Evolutionary conservation across 2,329 filamentous ascomycete genomes (phyloP).

Genomic region (Macrophomina pseudophaseolina): DNA sequence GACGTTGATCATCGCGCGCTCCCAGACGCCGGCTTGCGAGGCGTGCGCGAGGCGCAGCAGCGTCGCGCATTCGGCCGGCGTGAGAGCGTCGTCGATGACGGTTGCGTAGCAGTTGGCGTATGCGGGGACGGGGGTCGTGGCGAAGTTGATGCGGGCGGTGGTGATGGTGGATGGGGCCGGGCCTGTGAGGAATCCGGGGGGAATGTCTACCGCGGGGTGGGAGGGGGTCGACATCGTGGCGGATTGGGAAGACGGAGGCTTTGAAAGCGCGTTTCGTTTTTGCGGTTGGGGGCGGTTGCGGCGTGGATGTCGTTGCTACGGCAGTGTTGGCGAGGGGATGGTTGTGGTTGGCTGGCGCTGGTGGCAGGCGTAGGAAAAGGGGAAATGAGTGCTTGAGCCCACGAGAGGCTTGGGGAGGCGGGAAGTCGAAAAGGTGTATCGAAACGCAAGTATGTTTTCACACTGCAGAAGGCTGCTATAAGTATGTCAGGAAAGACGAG

Average conservation of each 20-base stretch:
- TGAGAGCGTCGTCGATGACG: slow-evolving; percentile 68
- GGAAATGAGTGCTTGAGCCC: background rate
- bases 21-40: slow-evolving; percentile 56
- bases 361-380: background rate
- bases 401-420: too few relatives aligned
- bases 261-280: background rate
- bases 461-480: too few relatives aligned
- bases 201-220: slow-evolving; percentile 33
- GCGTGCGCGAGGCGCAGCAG: slow-evolving; percentile 39
- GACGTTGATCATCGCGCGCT: slow-evolving; percentile 70
- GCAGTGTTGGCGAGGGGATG: background rate
- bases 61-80: slow-evolving; percentile 63
- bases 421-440: background rate
- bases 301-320: background rate
- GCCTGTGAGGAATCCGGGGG: slow-evolving; percentile 54
- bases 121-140: slow-evolving; percentile 45
- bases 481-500: background rate
- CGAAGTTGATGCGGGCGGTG: slow-evolving; percentile 61
- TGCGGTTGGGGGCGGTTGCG: background rate
- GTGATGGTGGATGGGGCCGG: slow-evolving; percentile 53
- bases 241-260: background rate
- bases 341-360: background rate
- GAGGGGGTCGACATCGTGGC: background rate
- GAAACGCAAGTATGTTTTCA: background rate
- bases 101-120: slow-evolving; percentile 63